Conservation (phyloP, 768 basidiomycete genomes). For the Lentinula sp. region DNA sequence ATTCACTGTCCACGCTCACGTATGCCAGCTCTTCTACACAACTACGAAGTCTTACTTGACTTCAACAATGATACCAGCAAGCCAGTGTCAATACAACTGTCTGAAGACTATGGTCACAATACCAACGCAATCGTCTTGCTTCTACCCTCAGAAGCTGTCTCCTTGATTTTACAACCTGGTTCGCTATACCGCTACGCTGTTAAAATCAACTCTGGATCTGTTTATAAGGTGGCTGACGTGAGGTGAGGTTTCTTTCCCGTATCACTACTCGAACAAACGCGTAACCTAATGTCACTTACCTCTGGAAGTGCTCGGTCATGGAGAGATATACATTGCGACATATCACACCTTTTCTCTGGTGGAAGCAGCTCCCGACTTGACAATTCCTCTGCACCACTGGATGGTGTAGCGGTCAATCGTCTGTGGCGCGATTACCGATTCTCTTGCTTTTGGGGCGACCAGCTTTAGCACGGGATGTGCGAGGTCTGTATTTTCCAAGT, state of each 20-base stretch:
- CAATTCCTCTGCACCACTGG: constrained; percentile 30
- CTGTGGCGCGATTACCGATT: constrained; percentile 64
- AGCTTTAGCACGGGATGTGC: constrained; percentile 11
- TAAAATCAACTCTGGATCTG: constrained; percentile 40
- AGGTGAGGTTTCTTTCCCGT: constrained; percentile 40
- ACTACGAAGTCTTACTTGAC: constrained; percentile 62
- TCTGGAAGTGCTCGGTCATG: constrained; percentile 52
- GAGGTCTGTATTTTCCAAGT: not conserved
- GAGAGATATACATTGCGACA: constrained; percentile 55
- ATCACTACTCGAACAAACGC: not conserved
- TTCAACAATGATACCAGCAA: constrained; percentile 67
- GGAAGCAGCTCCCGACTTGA: constrained; percentile 22
- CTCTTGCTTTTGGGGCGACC: constrained; percentile 50
- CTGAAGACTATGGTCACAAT: constrained; percentile 57
- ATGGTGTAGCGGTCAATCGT: constrained; percentile 59
- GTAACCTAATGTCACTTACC: not conserved
- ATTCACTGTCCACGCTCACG: constrained; percentile 20
- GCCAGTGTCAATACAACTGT: constrained; percentile 55
- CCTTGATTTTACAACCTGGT: constrained; percentile 65
- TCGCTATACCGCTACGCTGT: constrained; percentile 64
- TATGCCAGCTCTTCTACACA: constrained; percentile 57
- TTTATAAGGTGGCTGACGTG: constrained; percentile 54
- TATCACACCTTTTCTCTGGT: constrained; percentile 54
- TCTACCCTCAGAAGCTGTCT: constrained; percentile 57
- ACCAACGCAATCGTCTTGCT: constrained; percentile 50